Evolutionary conservation across 345 rosid species (phyloP), one percentile per base, ranked within the genome.

Genomic region (Carallia pectinifolia): DNA sequence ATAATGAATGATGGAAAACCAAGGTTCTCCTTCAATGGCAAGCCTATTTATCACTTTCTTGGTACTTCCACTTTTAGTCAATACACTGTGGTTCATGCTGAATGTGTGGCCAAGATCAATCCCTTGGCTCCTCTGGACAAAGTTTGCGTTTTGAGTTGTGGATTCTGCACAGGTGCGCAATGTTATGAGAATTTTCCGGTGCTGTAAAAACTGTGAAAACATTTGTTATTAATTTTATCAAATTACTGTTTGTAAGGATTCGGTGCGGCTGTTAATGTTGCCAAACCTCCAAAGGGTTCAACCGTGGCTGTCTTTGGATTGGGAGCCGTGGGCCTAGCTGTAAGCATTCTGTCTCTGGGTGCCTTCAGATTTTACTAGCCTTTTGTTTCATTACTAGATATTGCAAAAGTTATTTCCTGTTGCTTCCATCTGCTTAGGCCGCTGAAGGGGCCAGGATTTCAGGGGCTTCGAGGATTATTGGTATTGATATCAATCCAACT

Each of bases 71-170:
- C 85, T 15, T 81, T 78, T 60, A 79, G 85, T 50, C 78, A 78
- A 58, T 76, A 78, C 71, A 84, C 87, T 13, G 83, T 79, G 15
- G 65, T 72, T 50, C 85, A 84, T 48, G 75, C 58, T 16, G 85
- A 83, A 1, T 81, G 80, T 67, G 66, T 79, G 2, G 85, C 85
- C 56, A 84, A 84, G 82, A 77, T 84, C 80, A 74, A 84, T 52
- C 85, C 87, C 6, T 71, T 29, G 7, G 85, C 87, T 61, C 87
- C 87, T 0, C 58, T 79, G 1, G 85, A 81, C 77, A 84, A 81
- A 84, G 82, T 82, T 38, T 82, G 81, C 52, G 58, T 82, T 53
- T 82, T 84, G 34, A 78, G 88, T 69, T 84, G 85, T 4, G 85
- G 88, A 23, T 74, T 82, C 53, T 82, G 84, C 5, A 84, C 85